These are phyloP conservation scores for Corylus americana DNA, from an alignment of 306 rosid species.

Conservation along the genomic window DNA sequence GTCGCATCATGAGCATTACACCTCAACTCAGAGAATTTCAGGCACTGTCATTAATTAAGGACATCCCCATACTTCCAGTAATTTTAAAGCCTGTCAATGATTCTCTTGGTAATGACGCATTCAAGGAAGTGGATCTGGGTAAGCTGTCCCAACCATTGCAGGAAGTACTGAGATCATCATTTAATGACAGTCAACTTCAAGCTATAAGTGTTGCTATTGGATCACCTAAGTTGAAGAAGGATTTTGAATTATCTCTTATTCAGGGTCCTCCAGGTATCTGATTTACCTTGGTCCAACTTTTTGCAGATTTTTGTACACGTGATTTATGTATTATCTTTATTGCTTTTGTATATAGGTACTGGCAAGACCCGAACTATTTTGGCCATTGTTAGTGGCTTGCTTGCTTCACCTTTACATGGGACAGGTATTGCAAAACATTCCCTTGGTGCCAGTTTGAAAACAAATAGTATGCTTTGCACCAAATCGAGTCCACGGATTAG, in stretches of 20 bases:
- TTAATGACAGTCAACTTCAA: constrained; percentile 81
- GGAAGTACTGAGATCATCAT: constrained; percentile 67
- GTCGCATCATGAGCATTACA: constrained; percentile 85
- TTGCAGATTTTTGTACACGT: constrained; percentile 14
- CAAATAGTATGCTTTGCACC: constrained; percentile 35
- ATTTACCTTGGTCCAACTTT: constrained; percentile 20
- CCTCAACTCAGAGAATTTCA: constrained; percentile 92
- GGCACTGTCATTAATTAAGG: constrained; percentile 83
- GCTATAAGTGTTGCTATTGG: constrained; percentile 73
- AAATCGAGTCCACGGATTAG: constrained; percentile 47
- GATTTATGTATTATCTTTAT: constrained; percentile 30
- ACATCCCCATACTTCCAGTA: constrained; percentile 74
- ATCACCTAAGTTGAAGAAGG: constrained; percentile 45
- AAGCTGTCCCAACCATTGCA: constrained; percentile 77
- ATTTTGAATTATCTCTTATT: constrained; percentile 73
- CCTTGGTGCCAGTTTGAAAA: constrained; percentile 40
- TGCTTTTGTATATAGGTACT: constrained; percentile 62
- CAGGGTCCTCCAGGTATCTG: constrained; percentile 98
- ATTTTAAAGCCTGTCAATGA: constrained; percentile 61
- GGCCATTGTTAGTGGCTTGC: constrained; percentile 91
- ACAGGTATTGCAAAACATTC: constrained; percentile 29
- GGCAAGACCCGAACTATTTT: constrained; percentile 92
- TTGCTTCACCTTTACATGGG: constrained; percentile 58
- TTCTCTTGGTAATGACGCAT: constrained; percentile 39
- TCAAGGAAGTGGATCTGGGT: constrained; percentile 55